Base-by-base conservation (phyloP, 106 monocot species). In the Acorus calamus region DNA sequence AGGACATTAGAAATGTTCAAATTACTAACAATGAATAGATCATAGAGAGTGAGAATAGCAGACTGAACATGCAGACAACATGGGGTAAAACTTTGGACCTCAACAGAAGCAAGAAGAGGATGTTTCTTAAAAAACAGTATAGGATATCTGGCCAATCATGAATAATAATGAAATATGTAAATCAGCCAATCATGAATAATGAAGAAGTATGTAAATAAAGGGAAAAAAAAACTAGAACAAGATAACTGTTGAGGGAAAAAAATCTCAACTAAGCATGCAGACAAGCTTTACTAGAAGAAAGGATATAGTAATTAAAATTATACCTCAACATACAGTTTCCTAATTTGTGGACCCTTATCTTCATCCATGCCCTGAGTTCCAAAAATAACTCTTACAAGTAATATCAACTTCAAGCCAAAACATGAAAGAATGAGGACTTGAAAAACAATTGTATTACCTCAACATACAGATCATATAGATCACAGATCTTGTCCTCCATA, bases 311-410 rank as follows among this genome's bases (percentile, higher is more conserved):
- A 48, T 7, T 13, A 2, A 66, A 28, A 14, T 4, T 42, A 10
- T 66, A 96, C 94, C 94, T 96, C 84, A 42, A 82, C 84, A 77
- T 91, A 96, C 52, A 91, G 64, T 66, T 96, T 96, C 76, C 90
- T 82, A 55, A 82, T 82, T 72, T 83, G 87, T 14, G 89, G 84
- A 14, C 87, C 87, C 70, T 80, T 85, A 68, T 85, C 89, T 77
- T 96, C 94, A 73, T 96, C 87, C 83, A 96, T 90, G 6, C 86
- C 90, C 94, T 96, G 73, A 49, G 56, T 56, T 64, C 3, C 8
- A 53, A 44, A 4, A 71, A 49, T 46, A 11, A 3, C 11, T 53
- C 54, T 49, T 2, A n/a, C 10, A 44, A 5, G 9, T 28, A 28
- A 1, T 0, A 28, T 28, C 28, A 28, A 28, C 28, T 28, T 28